Base-by-base conservation (phyloP, 257 asterid species). In the Rauvolfia tetraphylla region DNA sequence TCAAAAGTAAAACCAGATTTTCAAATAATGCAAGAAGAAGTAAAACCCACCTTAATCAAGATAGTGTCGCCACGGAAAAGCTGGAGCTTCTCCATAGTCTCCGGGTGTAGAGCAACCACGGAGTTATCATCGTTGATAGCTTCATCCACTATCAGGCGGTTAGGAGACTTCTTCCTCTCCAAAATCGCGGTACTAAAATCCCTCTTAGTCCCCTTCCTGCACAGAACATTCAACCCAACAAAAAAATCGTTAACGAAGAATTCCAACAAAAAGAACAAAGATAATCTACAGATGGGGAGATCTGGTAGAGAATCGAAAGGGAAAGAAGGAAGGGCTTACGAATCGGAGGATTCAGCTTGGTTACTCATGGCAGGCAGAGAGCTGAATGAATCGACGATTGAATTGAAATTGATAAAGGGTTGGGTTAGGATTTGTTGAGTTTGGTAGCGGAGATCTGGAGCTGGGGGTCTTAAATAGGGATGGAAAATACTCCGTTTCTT, bases 31-130 rank as follows among this genome's bases (percentile, higher is more conserved):
- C 38, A 58, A 18, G 42, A 53, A 15, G 42, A 0, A 11, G 14
- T 0, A 71, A 75, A 23, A 25, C 74, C 62, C 5, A 93, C 97
- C 98, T 91, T 93, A 84, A 93, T 90, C 79, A 93, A 80, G 81
- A 91, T 91, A n/a, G 97, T 90, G 54, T 91, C 96, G 0, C 98
- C 97, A 10, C 98, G 93, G 76, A 93, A 93, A 77, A 93, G 87
- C 90, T 89, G 92, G 44, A 93, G 98, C 86, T 93, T 91, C 71
- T 93, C 97, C 98, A 93, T 93, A 17, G 93, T 93, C 0, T 83
- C 88, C 31, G 96, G 96, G 74, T 93, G 94, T 9, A 93, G 80
- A 73, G 92, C 74, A 22, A 93, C 98, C 41, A 88, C 97, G 23
- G 97, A 93, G 68, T 93, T 93, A 63, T 93, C 98, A 81, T 93